Evolutionary conservation across 108 stramenopile species (phyloP).

Genomic region (Cyclotella cryptica): DNA sequence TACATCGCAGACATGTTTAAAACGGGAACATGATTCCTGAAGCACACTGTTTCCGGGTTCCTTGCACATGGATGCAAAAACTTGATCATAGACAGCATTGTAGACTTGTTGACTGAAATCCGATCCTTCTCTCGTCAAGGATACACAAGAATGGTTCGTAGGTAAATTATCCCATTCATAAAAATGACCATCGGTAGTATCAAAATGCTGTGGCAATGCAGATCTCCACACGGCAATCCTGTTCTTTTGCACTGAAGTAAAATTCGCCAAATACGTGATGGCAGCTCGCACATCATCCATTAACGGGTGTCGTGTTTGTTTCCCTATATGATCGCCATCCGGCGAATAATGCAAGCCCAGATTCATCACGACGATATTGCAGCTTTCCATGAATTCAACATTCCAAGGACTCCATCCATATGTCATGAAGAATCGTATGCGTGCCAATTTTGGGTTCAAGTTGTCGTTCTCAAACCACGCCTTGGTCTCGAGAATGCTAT

Average conservation of each 20-base stretch:
- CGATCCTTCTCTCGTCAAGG: not conserved
- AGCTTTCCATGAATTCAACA: conserved; percentile 33
- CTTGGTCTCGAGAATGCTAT: conserved; percentile 34
- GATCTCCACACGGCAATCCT: conserved; percentile 29
- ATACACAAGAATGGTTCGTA: conserved; percentile 4
- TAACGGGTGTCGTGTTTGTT: conserved; percentile 2
- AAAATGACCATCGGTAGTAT: conserved; percentile 23
- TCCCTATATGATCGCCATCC: conserved; percentile 17
- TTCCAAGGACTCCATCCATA: conserved; percentile 39
- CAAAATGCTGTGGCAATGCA: conserved; percentile 33
- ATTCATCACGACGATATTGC: conserved; percentile 22
- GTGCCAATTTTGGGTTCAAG: conserved; percentile 1
- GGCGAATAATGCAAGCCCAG: conserved; percentile 23
- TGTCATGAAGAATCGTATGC: conserved; percentile 31
- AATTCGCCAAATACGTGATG: conserved; percentile 25
- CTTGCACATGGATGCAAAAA: conserved; percentile 3
- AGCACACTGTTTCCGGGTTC: not conserved
- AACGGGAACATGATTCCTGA: not conserved
- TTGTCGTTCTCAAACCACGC: conserved; percentile 7
- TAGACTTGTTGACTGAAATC: conserved; percentile 11
- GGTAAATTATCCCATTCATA: conserved; percentile 16
- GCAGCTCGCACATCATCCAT: conserved; percentile 30
- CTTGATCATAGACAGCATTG: conserved; percentile 22
- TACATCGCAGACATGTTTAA: conserved; percentile 11
- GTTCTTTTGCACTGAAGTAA: conserved; percentile 4